Evolutionary conservation across 2,329 filamentous ascomycete genomes (phyloP).

Genomic region (Nemania diffusa): DNA sequence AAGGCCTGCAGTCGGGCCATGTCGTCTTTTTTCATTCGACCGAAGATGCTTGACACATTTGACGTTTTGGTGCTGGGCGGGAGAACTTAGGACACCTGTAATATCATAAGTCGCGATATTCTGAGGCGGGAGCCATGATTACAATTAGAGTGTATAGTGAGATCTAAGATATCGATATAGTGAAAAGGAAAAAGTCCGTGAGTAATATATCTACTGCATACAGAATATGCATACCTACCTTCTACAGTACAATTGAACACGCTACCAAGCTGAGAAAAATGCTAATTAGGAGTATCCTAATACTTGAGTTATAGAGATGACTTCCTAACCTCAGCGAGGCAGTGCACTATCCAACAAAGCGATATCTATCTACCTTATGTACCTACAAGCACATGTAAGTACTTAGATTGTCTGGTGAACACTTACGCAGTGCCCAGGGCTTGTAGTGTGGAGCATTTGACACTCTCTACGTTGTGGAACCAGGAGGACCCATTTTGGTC

Average conservation of each 20-base stretch:
- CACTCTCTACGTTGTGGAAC: neutral
- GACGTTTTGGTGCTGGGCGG: constrained; percentile 24
- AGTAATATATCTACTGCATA: too few relatives aligned
- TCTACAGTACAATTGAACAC: too few relatives aligned
- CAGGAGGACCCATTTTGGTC: constrained; percentile 29
- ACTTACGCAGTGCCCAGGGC: too few relatives aligned
- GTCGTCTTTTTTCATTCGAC: constrained; percentile 25
- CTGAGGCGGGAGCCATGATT: neutral
- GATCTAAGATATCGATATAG: neutral
- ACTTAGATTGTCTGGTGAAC: neutral
- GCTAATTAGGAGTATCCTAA: too few relatives aligned
- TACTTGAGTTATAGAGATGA: too few relatives aligned
- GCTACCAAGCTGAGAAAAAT: too few relatives aligned
- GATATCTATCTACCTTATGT: too few relatives aligned
- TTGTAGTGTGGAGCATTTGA: neutral
- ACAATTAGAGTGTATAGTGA: neutral
- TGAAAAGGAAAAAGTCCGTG: too few relatives aligned
- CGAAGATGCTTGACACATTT: constrained; percentile 32
- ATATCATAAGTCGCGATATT: neutral
- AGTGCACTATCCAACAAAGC: too few relatives aligned
- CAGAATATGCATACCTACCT: too few relatives aligned
- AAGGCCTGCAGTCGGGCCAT: constrained; percentile 33
- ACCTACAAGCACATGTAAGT: too few relatives aligned
- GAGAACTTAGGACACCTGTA: constrained; percentile 6
- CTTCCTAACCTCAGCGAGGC: too few relatives aligned